Evolutionary conservation across 2,329 filamentous ascomycete genomes (phyloP).

Genomic region (Penicillium corylophilum): DNA sequence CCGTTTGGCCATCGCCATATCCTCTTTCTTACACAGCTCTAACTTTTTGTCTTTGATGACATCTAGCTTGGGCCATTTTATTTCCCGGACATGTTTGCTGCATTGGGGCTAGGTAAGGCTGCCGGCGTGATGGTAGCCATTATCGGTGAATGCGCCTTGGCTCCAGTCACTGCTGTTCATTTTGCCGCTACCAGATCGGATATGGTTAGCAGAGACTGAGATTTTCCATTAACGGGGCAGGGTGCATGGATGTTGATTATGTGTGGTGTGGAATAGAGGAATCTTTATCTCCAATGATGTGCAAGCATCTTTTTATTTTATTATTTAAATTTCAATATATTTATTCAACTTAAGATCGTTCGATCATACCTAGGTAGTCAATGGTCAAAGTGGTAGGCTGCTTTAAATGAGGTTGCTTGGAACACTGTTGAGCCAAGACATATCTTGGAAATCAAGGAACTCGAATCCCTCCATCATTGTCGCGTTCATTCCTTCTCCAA

Average conservation of each 20-base stretch:
- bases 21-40: not conserved
- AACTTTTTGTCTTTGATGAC: not conserved
- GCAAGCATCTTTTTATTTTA: too few species aligned
- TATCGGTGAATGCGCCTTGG: constrained; percentile 34
- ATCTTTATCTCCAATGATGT: too few species aligned
- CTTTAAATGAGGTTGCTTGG: constrained; percentile 30
- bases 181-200: constrained; percentile 11
- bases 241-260: too few species aligned
- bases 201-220: not conserved
- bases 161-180: constrained; percentile 35
- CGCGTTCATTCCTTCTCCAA: constrained; percentile 29
- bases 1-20: not conserved
- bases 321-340: too few species aligned
- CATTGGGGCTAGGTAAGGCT: constrained; percentile 32
- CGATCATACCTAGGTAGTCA: not conserved
- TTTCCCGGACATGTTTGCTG: constrained; percentile 43
- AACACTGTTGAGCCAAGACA: constrained; percentile 37
- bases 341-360: too few species aligned
- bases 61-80: constrained; percentile 28
- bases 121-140: constrained; percentile 39
- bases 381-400: not conserved
- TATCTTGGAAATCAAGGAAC: constrained; percentile 33
- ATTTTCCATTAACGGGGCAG: not conserved
- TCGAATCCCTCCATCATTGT: constrained; percentile 28
- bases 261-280: too few species aligned